These are phyloP conservation scores for Geotrichum histeridarum DNA, from an alignment of 1,139 yeast species.

Conservation along the genomic window DNA sequence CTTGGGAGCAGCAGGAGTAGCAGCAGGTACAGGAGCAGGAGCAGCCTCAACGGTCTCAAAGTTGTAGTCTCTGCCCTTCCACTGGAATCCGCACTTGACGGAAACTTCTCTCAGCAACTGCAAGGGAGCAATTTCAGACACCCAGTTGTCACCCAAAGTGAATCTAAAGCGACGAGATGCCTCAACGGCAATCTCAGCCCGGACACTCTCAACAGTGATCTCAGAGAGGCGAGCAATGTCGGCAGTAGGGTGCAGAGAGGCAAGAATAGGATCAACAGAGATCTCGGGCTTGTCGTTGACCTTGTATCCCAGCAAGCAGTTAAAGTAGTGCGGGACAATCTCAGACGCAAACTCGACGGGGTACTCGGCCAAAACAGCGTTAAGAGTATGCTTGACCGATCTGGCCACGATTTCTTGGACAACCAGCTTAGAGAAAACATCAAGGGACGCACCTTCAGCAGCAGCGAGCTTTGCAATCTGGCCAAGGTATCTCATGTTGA, in stretches of 20 bases:
- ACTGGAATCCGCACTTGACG: constrained; percentile 78
- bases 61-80: constrained; percentile 53
- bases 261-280: constrained; percentile 22
- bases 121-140: constrained; percentile 22
- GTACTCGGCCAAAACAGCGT: constrained; percentile 44
- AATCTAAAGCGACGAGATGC: constrained; percentile 55
- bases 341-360: constrained; percentile 56
- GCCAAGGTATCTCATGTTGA: constrained; percentile 86
- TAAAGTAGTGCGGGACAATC: constrained; percentile 66
- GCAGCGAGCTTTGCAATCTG: constrained; percentile 19
- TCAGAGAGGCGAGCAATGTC: constrained; percentile 44
- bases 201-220: constrained; percentile 45
- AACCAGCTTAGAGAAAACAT: constrained; percentile 39
- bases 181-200: constrained; percentile 45
- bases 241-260: constrained; percentile 41
- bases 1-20: constrained; percentile 27
- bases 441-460: constrained; percentile 7
- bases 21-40: constrained; percentile 29
- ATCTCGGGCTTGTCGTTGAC: constrained; percentile 10
- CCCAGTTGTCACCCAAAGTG: constrained; percentile 50
- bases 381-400: constrained; percentile 69
- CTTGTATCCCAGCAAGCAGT: constrained; percentile 48
- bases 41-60: constrained; percentile 39
- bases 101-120: constrained; percentile 70
- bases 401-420: constrained; percentile 74